phyloP scores from a whole-genome alignment of 176 grass and related monocot species.

The Carex kokanica region DNA sequence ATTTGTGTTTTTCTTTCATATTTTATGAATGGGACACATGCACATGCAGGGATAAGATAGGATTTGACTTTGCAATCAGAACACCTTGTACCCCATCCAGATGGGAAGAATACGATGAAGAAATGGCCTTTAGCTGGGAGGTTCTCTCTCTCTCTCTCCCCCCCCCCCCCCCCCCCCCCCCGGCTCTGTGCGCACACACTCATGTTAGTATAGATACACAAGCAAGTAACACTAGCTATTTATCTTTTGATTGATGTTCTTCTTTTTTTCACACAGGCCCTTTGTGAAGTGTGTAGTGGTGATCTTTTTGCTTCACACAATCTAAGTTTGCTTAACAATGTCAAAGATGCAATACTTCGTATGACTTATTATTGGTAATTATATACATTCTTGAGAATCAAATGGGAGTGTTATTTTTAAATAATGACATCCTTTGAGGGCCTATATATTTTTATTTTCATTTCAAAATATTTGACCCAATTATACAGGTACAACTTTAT shows the following conservation, averaged over 20 bases:
- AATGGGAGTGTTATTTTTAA: constrained; percentile 1
- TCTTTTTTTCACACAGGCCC: constrained; percentile 41
- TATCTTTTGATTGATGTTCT: not conserved
- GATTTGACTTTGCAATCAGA: constrained; percentile 95
- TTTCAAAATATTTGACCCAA: not conserved
- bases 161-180: not conserved
- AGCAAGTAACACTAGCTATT: not conserved
- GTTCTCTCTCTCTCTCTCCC: constrained; percentile 26
- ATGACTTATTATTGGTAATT: constrained; percentile 95
- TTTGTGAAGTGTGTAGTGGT: constrained; percentile 71
- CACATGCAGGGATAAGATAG: constrained; percentile 60
- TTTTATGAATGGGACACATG: not conserved
- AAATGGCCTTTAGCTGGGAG: constrained; percentile 94
- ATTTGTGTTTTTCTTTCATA: constrained; percentile 5
- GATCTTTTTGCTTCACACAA: constrained; percentile 61
- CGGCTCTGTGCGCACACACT: too few species aligned
- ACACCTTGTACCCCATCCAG: constrained; percentile 95
- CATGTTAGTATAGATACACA: not conserved
- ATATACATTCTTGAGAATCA: not conserved
- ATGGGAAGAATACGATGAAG: constrained; percentile 87
- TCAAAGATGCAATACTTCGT: constrained; percentile 63
- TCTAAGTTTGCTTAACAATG: constrained; percentile 48
- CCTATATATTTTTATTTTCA: not conserved
- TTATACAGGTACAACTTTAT: constrained; percentile 97
- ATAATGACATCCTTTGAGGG: not conserved